Conservation (phyloP, 768 basidiomycete species). For the Lentinula guzmanii region DNA sequence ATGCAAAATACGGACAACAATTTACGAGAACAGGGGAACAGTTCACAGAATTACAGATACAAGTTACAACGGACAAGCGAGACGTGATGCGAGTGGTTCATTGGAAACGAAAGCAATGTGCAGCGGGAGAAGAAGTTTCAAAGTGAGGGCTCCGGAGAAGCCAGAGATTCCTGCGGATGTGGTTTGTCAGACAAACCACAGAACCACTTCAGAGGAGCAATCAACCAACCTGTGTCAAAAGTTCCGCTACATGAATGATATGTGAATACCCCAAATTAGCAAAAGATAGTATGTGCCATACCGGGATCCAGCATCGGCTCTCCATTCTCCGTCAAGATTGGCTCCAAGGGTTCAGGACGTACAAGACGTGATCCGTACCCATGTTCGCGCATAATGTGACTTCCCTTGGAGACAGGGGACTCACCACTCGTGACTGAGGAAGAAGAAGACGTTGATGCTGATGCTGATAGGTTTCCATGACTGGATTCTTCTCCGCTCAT, state of each 20-base stretch:
- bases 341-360: constrained; percentile 40
- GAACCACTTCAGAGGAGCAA: constrained; percentile 4
- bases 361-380: constrained; percentile 26
- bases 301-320: constrained; percentile 67
- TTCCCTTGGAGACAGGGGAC: neutral
- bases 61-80: neutral
- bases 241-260: constrained; percentile 35
- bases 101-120: neutral
- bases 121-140: neutral
- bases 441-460: neutral
- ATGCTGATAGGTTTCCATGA: neutral
- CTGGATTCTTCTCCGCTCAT: neutral
- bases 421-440: neutral
- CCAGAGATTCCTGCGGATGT: constrained; percentile 1
- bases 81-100: neutral
- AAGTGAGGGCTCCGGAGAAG: constrained; percentile 2
- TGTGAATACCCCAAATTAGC: neutral
- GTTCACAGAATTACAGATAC: neutral
- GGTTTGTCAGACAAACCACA: neutral
- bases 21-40: too few species aligned
- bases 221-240: constrained; percentile 52
- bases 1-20: neutral
- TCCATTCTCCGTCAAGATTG: constrained; percentile 57
- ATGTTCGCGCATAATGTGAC: neutral
- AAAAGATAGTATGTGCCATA: constrained; percentile 18